Evolutionary conservation across 2,329 filamentous ascomycete genomes (phyloP).

Genomic region (Apiospora aurea): DNA sequence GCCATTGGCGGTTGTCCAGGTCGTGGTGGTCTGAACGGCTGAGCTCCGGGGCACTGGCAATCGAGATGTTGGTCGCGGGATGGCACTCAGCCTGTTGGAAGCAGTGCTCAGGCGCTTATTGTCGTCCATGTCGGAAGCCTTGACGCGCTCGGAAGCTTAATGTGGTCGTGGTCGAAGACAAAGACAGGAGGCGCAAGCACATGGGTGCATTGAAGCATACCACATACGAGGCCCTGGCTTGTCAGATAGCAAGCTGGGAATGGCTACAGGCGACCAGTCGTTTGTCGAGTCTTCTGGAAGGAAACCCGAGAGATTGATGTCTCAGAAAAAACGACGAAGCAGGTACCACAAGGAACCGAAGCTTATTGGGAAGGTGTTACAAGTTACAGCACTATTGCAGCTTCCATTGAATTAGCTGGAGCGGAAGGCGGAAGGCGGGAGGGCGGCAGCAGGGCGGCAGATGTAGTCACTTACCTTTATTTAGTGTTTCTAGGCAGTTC

Average conservation of each 20-base stretch:
- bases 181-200: constrained; percentile 18
- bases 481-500: not conserved
- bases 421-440: constrained; percentile 16
- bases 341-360: constrained; percentile 10
- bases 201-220: constrained; percentile 20
- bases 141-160: constrained; percentile 11
- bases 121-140: constrained; percentile 22
- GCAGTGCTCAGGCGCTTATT: constrained; percentile 22
- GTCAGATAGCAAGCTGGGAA: constrained; percentile 1
- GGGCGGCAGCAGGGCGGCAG: constrained; percentile 8
- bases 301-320: constrained; percentile 6
- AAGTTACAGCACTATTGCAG: not conserved
- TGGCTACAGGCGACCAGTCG: not conserved
- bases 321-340: constrained; percentile 4
- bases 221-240: not conserved
- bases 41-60: constrained; percentile 41
- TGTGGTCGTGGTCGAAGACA: constrained; percentile 1
- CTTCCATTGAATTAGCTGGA: constrained; percentile 19
- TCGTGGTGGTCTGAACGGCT: constrained; percentile 31
- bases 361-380: constrained; percentile 2
- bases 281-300: constrained; percentile 14
- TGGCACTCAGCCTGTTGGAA: constrained; percentile 34
- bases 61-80: constrained; percentile 42
- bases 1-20: constrained; percentile 24
- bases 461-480: constrained; percentile 2